Base-by-base conservation (phyloP, 768 basidiomycete species). In the Pholiota microspora region DNA sequence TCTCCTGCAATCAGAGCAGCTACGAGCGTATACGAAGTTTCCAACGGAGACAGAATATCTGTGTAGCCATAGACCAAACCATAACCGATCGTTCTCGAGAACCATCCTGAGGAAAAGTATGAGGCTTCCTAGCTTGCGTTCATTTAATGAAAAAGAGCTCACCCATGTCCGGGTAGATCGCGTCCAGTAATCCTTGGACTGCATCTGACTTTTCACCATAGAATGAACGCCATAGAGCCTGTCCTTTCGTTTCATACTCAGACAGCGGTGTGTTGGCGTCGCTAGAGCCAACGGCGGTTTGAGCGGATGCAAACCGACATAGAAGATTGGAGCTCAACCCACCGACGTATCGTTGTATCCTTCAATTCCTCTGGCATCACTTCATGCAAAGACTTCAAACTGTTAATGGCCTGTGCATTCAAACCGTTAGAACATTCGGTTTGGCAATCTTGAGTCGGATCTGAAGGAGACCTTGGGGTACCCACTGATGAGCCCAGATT, bases 161-260 rank as follows among this genome's bases (percentile, higher is more conserved):
- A 85, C 86, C 85, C 64, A 88, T 71, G 62, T 88, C 86, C 0
- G 86, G 85, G 64, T 84, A 84, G 25, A 80, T 74, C 9, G 67
- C 58, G 59, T 73, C 68, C 15, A 88, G 64, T n/a, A 85, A 57
- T 2, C 49, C 56, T 55, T 80, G 78, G 2, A 85, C 79, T 2
- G 64, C 40, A 24, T 72, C 65, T 6, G 83, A 78, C 2, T 80
- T 82, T 31, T 80, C 77, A 13, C 85, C 84, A 56, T 88, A 88
- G 13, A 81, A 72, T 4, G 70, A 65, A 21, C 71, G 57, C 64
- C 82, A 87, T 52, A 76, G 69, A 3, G 58, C 64, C 49, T 71
- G 58, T 0, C 85, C 86, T 10, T 66, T 67, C 13, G 57, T 63
- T 15, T 71, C 67, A 53, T 78, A 71, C n/a, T 79, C 78, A 9